Percentiles rank a stretch among this genome's conserved stretches.
Evolutionary conservation across 1,284 basidiomycete species (phyloP).

Genomic region (Sanghuangporus weigelae): DNA sequence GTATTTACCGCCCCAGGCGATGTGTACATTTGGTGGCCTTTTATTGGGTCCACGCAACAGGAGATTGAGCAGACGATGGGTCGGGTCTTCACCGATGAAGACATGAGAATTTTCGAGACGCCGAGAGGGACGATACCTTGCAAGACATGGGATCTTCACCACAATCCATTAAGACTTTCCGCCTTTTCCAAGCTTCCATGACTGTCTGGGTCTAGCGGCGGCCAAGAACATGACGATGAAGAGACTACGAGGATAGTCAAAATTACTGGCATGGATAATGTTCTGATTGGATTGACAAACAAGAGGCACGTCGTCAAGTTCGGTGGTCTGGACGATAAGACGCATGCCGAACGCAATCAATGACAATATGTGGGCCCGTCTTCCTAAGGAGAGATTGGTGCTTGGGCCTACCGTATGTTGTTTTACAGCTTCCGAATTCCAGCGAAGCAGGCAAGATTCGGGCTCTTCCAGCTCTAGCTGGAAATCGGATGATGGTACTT

Average conservation of each 20-base stretch:
- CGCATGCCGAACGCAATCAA: slow-evolving; percentile 30
- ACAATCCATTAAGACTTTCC: slow-evolving; percentile 47
- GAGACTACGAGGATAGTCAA: slow-evolving; percentile 52
- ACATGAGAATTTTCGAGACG: slow-evolving; percentile 31
- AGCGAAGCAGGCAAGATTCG: slow-evolving; percentile 54
- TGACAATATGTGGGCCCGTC: slow-evolving; percentile 70
- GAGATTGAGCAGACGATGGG: slow-evolving; percentile 36
- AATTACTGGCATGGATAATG: slow-evolving; percentile 66
- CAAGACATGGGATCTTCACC: slow-evolving; percentile 47
- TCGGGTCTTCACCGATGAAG: slow-evolving; percentile 39
- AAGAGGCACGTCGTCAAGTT: slow-evolving; percentile 69
- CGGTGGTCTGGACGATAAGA: slow-evolving; percentile 38
- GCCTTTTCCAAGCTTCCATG: slow-evolving; percentile 34
- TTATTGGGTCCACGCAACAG: slow-evolving; percentile 36
- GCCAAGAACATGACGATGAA: slow-evolving; percentile 27
- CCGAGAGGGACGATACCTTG: slow-evolving; percentile 49
- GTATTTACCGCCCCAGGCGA: slow-evolving; percentile 64
- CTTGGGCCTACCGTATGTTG: slow-evolving; percentile 1
- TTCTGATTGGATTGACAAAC: slow-evolving; percentile 73
- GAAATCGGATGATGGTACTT: slow-evolving; percentile 8
- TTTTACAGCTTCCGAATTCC: slow-evolving; percentile 54
- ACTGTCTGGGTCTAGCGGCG: slow-evolving; percentile 31
- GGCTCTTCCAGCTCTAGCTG: slow-evolving; percentile 38
- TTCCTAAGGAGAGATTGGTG: slow-evolving; percentile 14
- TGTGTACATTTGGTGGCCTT: slow-evolving; percentile 76